Conservation (phyloP, 345 rosid genomes). For the Gynandropsis gynandra region DNA sequence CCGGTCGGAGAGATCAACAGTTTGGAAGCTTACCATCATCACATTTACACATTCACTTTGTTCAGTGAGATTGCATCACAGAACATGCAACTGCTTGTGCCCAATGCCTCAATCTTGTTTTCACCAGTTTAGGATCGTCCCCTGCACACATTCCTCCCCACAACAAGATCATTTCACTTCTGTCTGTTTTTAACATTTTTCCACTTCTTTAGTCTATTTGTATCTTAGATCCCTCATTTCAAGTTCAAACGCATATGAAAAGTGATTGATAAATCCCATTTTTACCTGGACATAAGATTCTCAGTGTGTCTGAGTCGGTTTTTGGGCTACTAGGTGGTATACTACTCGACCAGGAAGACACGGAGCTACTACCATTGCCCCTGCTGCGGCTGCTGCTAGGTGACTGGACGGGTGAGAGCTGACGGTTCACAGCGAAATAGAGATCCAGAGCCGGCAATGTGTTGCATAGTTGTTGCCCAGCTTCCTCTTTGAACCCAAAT, state of each 20-base stretch:
- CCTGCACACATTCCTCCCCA: slow-evolving; percentile 11
- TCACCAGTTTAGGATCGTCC: slow-evolving; percentile 50
- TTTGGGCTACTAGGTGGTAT: slow-evolving; percentile 59
- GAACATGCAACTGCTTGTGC: slow-evolving; percentile 99
- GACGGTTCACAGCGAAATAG: slow-evolving; percentile 85
- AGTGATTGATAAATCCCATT: neutral
- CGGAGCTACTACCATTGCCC: slow-evolving; percentile 26
- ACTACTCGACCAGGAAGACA: slow-evolving; percentile 27
- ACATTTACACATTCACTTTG: slow-evolving; percentile 1
- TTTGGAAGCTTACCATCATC: slow-evolving; percentile 17
- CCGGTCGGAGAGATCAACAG: neutral
- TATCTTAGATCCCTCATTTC: neutral
- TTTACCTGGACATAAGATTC: slow-evolving; percentile 72
- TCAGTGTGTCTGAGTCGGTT: slow-evolving; percentile 58
- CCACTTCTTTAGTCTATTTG: too few relatives aligned
- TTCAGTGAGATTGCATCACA: slow-evolving; percentile 41
- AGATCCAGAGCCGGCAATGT: slow-evolving; percentile 87
- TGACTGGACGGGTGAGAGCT: slow-evolving; percentile 64
- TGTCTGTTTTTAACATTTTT: neutral
- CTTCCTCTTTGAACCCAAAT: slow-evolving; percentile 83
- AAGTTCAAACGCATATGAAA: neutral
- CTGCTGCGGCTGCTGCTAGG: slow-evolving; percentile 48
- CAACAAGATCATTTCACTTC: neutral
- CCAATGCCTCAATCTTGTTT: slow-evolving; percentile 83
- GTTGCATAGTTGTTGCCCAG: slow-evolving; percentile 55